Evolutionary conservation across 257 asterid genomes (phyloP), one percentile per base, ranked within the genome.

Genomic region (Scutellaria minor): DNA sequence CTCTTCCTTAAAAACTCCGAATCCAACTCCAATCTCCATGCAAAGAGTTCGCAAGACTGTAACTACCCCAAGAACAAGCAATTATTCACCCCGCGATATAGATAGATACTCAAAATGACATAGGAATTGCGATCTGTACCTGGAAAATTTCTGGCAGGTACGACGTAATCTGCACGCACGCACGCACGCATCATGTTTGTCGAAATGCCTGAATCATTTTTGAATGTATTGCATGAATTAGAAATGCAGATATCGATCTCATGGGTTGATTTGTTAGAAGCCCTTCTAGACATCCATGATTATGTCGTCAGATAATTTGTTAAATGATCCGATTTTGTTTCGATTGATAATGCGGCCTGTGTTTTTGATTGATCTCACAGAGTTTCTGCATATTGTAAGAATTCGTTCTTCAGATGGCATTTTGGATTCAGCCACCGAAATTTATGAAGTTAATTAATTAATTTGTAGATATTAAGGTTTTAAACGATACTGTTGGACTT

Each of bases 1-100:
- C 75, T 64, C 72, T 74, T 74, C 80, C 82, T 65, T 71, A 65
- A 75, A 78, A 74, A 5, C 78, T 81, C 83, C 85, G 82, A 81
- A 73, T 66, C 75, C 80, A 60, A 51, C 68, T 64, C 79, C 79
- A 58, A 41, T 63, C 75, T 71, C 66, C 84, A 45, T 47, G 44
- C 63, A 46, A 59, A 7, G 44, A 73, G 72, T 63, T 41, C 50
- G 70, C 60, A 1, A 53, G 56, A 71, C 48, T 61, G 73, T 55
- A 76, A 76, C 79, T 52, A 8, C 67, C 57, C 15, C 12, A 27
- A 48, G 59, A 59, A 60, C 59, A 61, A 31, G 70, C 42, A 51
- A 64, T 68, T 12, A 6, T 64, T 27, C 78, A 74, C 50, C 51
- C 70, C 65, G 39, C 47, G 20, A 45, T 18, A 45, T 40, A 39